Base-by-base conservation (phyloP, 495 filamentous ascomycete genomes). In the Tuber calosporum region DNA sequence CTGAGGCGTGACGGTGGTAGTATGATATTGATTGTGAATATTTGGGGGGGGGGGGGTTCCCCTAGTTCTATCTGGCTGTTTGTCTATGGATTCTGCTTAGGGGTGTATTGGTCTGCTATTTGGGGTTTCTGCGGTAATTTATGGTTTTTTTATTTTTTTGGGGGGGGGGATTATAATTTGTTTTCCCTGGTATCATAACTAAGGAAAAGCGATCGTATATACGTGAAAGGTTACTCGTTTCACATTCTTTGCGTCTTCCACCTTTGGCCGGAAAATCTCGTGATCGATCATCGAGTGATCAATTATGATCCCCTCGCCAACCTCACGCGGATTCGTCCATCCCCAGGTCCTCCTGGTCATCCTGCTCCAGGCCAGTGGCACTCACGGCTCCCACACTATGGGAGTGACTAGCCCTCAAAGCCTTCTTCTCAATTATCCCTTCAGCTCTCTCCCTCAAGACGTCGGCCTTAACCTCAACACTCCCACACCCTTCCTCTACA, bases 401-500 rank as follows among this genome's bases (percentile, higher is more conserved):
- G 9, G 53, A 9, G 17, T 13, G 13, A 17, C 53, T 15, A 34
- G 34, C 53, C 53, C 11, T 26, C 7, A 26, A 6, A 26, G 26
- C n/a, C 48, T 53, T 53, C 9, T 58, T 22, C 9, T 62, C 9
- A 13, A 62, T 62, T 11, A 62, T 17, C 9, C 53, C 53, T 62
- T 62, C 11, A 7, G 53, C 26, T 4, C 34, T 62, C n/a, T 62
- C 53, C 9, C 5, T 30, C 26, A 62, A 1, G 26, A 17, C 53
- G 26, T 62, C 6, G 58, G 1, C 48, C 38, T 69, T 0, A 36
- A 42, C 26, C 9, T 1, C 9, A 39, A 6, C 38, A n/a, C 67
- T 43, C 36, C 36, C 19, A 15, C 34, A 67, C 45, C 39, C 67
- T 68, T 62, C 40, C 26, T 75, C 62, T 43, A 87, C 58, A 85